These are phyloP conservation scores for Chytridiales sp. DNA, from an alignment of 371 early-diverging fungal species.

Conservation along the genomic window DNA sequence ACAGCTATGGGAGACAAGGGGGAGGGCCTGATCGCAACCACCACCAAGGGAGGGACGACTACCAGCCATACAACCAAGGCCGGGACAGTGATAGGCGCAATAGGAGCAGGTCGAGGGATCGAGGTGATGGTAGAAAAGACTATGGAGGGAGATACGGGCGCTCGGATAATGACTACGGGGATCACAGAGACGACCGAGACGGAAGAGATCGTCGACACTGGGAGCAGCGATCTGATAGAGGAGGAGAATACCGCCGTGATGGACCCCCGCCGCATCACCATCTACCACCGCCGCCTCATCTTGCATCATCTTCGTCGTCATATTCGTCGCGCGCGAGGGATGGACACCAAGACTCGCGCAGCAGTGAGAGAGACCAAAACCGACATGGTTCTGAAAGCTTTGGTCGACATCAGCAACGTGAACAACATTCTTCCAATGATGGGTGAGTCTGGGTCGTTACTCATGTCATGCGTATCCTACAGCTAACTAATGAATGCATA, in stretches of 20 bases:
- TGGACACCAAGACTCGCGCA: background rate
- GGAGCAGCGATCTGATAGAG: too few species aligned
- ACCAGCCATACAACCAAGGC: too few species aligned
- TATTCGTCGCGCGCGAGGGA: background rate
- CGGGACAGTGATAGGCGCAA: slow-evolving; percentile 1
- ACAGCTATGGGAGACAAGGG: background rate
- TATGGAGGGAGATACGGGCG: background rate
- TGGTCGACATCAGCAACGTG: too few species aligned
- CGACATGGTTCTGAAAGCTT: background rate
- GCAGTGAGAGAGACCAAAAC: too few species aligned
- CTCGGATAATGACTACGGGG: background rate
- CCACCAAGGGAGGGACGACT: slow-evolving; percentile 9
- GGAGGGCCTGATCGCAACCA: background rate
- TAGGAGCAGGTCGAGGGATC: background rate
- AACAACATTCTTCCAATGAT: too few species aligned
- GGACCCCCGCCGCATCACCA: background rate
- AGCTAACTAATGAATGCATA: too few species aligned
- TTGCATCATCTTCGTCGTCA: background rate
- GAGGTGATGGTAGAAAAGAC: background rate
- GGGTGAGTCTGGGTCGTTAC: too few species aligned
- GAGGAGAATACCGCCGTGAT: too few species aligned
- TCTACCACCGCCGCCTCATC: background rate
- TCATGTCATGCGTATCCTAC: too few species aligned
- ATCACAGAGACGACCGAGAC: background rate
- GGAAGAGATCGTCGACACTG: background rate